Conservation (phyloP, 2,329 filamentous ascomycete genomes). For the Simplicillium sp. region DNA sequence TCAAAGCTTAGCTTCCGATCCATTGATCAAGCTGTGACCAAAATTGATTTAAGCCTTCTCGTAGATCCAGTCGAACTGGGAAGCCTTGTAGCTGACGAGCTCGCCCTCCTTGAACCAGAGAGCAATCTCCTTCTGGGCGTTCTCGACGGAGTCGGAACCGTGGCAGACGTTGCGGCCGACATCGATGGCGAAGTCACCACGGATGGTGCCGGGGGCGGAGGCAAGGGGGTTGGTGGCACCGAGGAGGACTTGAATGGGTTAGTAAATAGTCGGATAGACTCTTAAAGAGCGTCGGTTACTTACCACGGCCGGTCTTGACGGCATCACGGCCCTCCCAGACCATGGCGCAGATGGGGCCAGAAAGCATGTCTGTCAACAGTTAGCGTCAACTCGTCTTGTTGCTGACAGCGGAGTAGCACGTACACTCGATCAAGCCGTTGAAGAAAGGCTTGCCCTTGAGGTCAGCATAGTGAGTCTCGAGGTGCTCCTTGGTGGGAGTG, state of each 20-base stretch:
- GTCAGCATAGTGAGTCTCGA: slow-evolving; percentile 93
- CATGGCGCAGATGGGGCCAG: slow-evolving; percentile 97
- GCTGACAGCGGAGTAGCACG: slow-evolving; percentile 20
- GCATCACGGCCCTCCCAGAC: slow-evolving; percentile 98
- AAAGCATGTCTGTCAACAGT: slow-evolving; percentile 70
- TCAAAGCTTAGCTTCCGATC: neutral
- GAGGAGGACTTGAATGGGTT: slow-evolving; percentile 57
- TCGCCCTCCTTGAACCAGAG: slow-evolving; percentile 95
- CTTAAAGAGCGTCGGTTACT: slow-evolving; percentile 19
- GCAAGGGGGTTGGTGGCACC: slow-evolving; percentile 98
- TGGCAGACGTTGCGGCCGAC: slow-evolving; percentile 97
- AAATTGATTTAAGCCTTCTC: slow-evolving; percentile 58
- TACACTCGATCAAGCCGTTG: slow-evolving; percentile 85
- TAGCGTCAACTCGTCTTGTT: slow-evolving; percentile 7
- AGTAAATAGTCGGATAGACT: slow-evolving; percentile 9
- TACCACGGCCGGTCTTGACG: slow-evolving; percentile 95
- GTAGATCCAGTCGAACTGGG: slow-evolving; percentile 91
- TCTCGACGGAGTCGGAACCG: slow-evolving; percentile 97
- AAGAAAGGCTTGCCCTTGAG: slow-evolving; percentile 95
- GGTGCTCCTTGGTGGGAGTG: slow-evolving; percentile 83
- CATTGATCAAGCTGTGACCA: neutral
- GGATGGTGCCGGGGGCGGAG: slow-evolving; percentile 95
- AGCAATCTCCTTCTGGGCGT: slow-evolving; percentile 98
- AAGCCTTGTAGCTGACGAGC: slow-evolving; percentile 73
- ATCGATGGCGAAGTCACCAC: slow-evolving; percentile 78